Base-by-base conservation (phyloP, 1,284 basidiomycete genomes). In the Trichosporon ovoides region DNA sequence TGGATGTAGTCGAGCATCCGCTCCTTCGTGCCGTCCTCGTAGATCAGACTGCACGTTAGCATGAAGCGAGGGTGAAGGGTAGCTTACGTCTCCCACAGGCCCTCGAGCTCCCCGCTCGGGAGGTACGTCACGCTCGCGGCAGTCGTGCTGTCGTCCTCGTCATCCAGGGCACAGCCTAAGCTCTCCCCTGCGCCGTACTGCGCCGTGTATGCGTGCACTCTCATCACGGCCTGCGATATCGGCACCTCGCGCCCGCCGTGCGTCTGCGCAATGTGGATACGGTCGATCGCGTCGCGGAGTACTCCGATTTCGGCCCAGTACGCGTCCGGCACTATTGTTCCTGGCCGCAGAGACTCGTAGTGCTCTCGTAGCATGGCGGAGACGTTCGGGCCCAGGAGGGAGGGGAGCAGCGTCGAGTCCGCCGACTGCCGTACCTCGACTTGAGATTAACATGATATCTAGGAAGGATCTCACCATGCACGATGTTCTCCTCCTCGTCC, bases 1-100 rank as follows among this genome's bases (percentile, higher is more conserved):
- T 94, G 87, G 64, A 98, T 96, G 76, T 97, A 98, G 72, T 91
- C 87, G 56, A 98, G 81, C 12, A 98, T 80, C 59, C 87, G 87
- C 56, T 86, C 78, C 77, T 98, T 98, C 74, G 97, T 86, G 68
- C 91, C 85, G 65, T 89, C 88, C 6, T 86, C 83, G 73, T 96
- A 98, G 68, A 98, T 87, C 61, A 98, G 75, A 51, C 88, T 92
- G 55, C n/a, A 10, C 11, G n/a, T 59, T 31, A 57, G 55, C 33
- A 11, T n/a, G n/a, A n/a, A n/a, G n/a, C 16, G 12, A 10, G 7
- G 9, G 11, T 7, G 19, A 13, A 0, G 14, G 22, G 36, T 3
- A 18, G 67, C 76, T 63, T 62, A 80, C 80, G 73, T 82, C 52
- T 82, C 80, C 83, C 96, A 98, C 3, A 98, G 78, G 0, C 95